These are phyloP conservation scores for Pythium periplocum DNA, from an alignment of 352 stramenopile genomes.

Conservation along the genomic window DNA sequence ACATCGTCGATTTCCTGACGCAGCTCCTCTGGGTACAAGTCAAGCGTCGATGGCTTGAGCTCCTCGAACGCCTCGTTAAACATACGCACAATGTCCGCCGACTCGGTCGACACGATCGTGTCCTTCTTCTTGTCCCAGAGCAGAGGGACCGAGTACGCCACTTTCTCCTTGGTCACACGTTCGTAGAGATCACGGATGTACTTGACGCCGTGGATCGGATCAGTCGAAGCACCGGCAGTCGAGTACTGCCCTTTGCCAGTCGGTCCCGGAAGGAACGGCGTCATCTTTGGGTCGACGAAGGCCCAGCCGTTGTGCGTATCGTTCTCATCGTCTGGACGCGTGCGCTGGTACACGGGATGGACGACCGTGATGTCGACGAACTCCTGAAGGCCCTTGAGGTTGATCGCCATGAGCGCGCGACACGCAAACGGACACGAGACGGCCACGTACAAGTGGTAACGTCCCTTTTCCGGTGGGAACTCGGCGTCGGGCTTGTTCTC, in stretches of 20 bases:
- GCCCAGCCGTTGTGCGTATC: conserved; percentile 81
- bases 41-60: conserved; percentile 63
- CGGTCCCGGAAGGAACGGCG: conserved; percentile 22
- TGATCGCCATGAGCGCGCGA: conserved; percentile 57
- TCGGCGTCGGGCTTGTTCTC: conserved; percentile 12
- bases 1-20: conserved; percentile 72
- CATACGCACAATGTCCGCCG: conserved; percentile 93
- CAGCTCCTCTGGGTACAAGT: conserved; percentile 86
- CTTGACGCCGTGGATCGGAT: conserved; percentile 59
- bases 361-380: conserved; percentile 85
- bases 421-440: conserved; percentile 85
- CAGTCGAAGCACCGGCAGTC: conserved; percentile 29
- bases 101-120: conserved; percentile 96
- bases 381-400: conserved; percentile 91
- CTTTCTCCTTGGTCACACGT: conserved; percentile 36
- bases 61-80: conserved; percentile 91
- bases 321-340: conserved; percentile 26
- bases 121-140: conserved; percentile 92
- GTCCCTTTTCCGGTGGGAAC: conserved; percentile 37
- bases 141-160: conserved; percentile 92
- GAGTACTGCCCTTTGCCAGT: conserved; percentile 32
- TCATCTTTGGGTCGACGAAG: conserved; percentile 55
- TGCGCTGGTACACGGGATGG: conserved; percentile 41
- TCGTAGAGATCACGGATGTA: conserved; percentile 89
- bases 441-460: conserved; percentile 92